These are phyloP conservation scores for Hevea brasiliensis DNA, from an alignment of 345 rosid genomes.

Conservation along the genomic window DNA sequence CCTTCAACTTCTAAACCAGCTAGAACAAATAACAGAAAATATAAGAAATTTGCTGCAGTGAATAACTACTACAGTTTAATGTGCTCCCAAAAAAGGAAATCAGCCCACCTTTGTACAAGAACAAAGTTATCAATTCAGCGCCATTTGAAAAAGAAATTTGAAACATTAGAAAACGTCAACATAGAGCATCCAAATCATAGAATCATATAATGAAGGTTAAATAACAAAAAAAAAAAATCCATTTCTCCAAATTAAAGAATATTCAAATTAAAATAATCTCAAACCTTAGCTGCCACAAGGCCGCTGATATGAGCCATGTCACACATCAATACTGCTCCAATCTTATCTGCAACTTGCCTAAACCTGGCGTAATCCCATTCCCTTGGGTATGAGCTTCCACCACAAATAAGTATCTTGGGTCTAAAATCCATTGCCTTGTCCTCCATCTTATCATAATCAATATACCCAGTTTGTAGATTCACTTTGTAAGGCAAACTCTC, in stretches of 20 bases:
- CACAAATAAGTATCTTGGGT: conserved; percentile 92
- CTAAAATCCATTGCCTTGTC: conserved; percentile 91
- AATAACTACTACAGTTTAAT: too few species aligned
- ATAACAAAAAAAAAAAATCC: not conserved
- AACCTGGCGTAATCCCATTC: conserved; percentile 95
- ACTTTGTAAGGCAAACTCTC: conserved; percentile 90
- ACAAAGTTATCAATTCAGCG: too few species aligned
- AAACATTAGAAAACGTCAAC: too few species aligned
- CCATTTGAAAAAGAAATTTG: too few species aligned
- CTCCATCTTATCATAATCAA: conserved; percentile 88
- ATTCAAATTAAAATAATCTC: not conserved
- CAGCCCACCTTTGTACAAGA: too few species aligned
- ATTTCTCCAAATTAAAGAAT: not conserved
- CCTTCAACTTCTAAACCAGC: not conserved
- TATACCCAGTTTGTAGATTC: conserved; percentile 76
- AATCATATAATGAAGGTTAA: not conserved
- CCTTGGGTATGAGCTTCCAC: conserved; percentile 95
- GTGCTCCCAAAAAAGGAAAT: not conserved
- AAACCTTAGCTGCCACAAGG: conserved; percentile 90
- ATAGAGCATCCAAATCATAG: not conserved
- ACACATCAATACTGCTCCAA: conserved; percentile 93
- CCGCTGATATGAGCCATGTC: conserved; percentile 99
- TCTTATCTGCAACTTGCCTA: conserved; percentile 83
- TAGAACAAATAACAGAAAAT: not conserved
- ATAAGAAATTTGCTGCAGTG: not conserved